phyloP scores from a whole-genome alignment of 1,284 basidiomycete genomes.

The Vanrija sp. region DNA sequence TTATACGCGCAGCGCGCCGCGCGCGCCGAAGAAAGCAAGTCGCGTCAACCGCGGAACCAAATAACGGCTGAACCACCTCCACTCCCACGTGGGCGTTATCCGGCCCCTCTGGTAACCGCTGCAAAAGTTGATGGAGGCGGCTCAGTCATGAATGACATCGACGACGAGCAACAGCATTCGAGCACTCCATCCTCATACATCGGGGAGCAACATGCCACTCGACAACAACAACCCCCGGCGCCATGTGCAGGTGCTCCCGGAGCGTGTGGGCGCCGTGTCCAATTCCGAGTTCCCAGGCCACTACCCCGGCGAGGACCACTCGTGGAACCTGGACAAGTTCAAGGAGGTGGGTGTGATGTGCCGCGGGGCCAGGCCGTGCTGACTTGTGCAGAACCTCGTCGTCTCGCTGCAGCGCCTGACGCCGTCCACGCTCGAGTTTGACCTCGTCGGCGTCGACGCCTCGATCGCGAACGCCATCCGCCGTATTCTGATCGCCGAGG shows the following conservation, averaged over 20 bases:
- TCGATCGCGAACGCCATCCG: constrained; percentile 93
- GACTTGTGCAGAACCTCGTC: constrained; percentile 59
- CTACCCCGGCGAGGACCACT: constrained; percentile 74
- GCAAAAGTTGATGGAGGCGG: constrained; percentile 1
- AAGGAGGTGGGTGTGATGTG: constrained; percentile 56
- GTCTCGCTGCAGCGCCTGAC: constrained; percentile 75
- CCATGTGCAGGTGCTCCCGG: constrained; percentile 62
- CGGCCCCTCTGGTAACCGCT: neutral
- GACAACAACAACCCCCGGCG: constrained; percentile 44
- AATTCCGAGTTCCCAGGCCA: constrained; percentile 20
- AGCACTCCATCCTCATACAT: neutral
- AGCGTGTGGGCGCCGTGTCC: constrained; percentile 59
- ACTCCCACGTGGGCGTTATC: neutral
- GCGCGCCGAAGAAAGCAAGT: constrained; percentile 6
- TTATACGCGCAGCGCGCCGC: neutral
- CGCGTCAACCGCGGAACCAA: constrained; percentile 24
- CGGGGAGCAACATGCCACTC: constrained; percentile 14
- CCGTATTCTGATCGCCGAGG: constrained; percentile 90
- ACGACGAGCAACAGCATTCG: neutral
- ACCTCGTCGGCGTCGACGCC: constrained; percentile 92
- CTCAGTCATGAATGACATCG: neutral
- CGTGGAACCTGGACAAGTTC: constrained; percentile 75
- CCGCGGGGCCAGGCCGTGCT: too few species aligned
- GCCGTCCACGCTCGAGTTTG: constrained; percentile 82
- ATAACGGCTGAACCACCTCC: neutral